Evolutionary conservation across 805 yeast genomes (phyloP).

Genomic region (Jamesozyma spencerorum): DNA sequence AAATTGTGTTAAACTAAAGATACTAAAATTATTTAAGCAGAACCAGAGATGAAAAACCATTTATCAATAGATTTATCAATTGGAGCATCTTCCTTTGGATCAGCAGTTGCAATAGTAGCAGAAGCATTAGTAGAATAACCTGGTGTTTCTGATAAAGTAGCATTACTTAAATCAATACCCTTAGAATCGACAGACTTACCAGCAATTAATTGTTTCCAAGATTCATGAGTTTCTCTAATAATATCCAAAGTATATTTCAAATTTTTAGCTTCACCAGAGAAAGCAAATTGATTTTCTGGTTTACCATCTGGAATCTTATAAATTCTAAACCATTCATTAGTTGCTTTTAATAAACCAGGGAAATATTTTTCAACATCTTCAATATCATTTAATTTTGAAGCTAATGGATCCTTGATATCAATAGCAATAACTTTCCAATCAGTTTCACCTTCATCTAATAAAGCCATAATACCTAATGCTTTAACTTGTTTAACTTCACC

Average conservation of each 20-base stretch:
- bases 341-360: conserved; percentile 89
- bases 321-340: conserved; percentile 96
- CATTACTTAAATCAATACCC: conserved; percentile 68
- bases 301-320: conserved; percentile 98
- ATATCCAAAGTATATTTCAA: conserved; percentile 79
- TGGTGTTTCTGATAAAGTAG: conserved; percentile 54
- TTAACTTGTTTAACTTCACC: conserved; percentile 83
- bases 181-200: conserved; percentile 52
- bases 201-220: conserved; percentile 69
- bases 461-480: conserved; percentile 88
- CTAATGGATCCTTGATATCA: conserved; percentile 81
- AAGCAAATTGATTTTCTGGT: conserved; percentile 94
- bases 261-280: conserved; percentile 85
- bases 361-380: conserved; percentile 83
- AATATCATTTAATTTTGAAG: conserved; percentile 76
- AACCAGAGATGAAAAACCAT: conserved; percentile 96
- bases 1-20: neutral
- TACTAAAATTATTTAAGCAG: conserved; percentile 30
- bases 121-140: conserved; percentile 41
- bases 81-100: conserved; percentile 76
- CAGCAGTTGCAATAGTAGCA: conserved; percentile 56
- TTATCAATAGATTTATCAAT: conserved; percentile 94
- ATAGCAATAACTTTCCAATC: conserved; percentile 91
- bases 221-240: conserved; percentile 69
- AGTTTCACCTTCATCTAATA: conserved; percentile 85